Percentiles rank a stretch among this genome's conserved stretches.
Conservation (phyloP, 1,284 basidiomycete genomes). For the Ustilago xerochloae region DNA sequence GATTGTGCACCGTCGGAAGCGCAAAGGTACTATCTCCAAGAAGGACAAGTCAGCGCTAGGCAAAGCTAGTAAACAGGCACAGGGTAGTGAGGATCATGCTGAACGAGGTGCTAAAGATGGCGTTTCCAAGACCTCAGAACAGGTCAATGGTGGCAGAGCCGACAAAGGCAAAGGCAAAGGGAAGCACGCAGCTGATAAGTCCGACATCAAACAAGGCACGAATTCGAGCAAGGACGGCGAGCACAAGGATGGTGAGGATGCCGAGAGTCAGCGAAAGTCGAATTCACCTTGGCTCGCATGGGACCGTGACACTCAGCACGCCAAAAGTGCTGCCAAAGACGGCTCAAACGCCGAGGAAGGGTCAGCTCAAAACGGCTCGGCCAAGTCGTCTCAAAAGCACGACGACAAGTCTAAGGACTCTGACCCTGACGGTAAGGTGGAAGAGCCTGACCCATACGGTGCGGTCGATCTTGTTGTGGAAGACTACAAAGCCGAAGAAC, state of each 20-base stretch:
- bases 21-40: conserved; percentile 36
- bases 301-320: conserved; percentile 13
- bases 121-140: neutral
- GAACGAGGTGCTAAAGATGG: neutral
- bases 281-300: conserved; percentile 39
- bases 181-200: conserved; percentile 1
- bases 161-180: conserved; percentile 17
- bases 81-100: conserved; percentile 1
- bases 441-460: conserved; percentile 41
- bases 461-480: conserved; percentile 55
- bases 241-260: neutral
- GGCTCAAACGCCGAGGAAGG: neutral
- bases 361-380: neutral
- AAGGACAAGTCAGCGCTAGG: conserved; percentile 6
- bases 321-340: neutral
- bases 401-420: neutral
- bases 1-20: conserved; percentile 39
- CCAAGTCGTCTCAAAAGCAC: neutral
- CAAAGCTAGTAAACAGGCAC: neutral
- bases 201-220: neutral
- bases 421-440: neutral
- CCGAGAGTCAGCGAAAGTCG: conserved; percentile 9
- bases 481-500: conserved; percentile 57
- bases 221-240: conserved; percentile 5
- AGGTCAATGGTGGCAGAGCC: neutral